Base-by-base conservation (phyloP, 2,329 filamentous ascomycete species). In the Dothistroma pini region DNA sequence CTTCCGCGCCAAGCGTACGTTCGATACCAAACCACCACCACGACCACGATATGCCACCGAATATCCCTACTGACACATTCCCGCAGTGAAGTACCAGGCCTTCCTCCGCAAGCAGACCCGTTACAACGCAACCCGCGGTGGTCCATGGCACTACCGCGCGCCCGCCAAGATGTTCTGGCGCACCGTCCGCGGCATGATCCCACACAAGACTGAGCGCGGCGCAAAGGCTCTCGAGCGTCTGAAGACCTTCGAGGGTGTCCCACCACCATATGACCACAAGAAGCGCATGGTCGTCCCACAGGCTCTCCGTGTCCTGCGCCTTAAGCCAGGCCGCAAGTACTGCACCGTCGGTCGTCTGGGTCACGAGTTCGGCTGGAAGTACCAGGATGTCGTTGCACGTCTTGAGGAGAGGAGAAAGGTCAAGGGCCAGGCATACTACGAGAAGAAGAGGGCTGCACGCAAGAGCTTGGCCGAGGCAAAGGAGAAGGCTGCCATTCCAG, bases 91-190 rank as follows among this genome's bases (percentile, higher is more conserved):
- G 91, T 99, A 99, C 89, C 91, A 95, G 81, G 91, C 95, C 82
- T 97, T 97, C 87, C 89, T 99, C 78, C 92, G 95, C 87, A 99
- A 99, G 90, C 95, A 96, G 85, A 99, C 95, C 80, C 91, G 95
- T 83, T 99, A 89, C 90, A 99, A 99, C 89, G 93, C 95, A 79
- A 97, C 92, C 76, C 93, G 93, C 79, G 95, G 93, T 89, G 93
- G 93, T 85, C 95, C 95, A 82, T 99, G 97, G 92, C 95, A 99
- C 85, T 97, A 97, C 92, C 95, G 95, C 80, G 92, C 93, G 75
- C 95, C 95, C 69, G 96, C 93, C 76, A 90, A 96, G 83, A 97
- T 99, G 86, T 96, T 99, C 89, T 99, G 97, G 90, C 96, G 97
- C 90, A 92, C 95, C 79, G 91, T 99, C 83, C 93, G 95, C 81